A percentile compares a stretch with the other conserved stretches of the same genome.
phyloP scores from a whole-genome alignment of 106 monocot genomes.

The Dendrobium officinale region DNA sequence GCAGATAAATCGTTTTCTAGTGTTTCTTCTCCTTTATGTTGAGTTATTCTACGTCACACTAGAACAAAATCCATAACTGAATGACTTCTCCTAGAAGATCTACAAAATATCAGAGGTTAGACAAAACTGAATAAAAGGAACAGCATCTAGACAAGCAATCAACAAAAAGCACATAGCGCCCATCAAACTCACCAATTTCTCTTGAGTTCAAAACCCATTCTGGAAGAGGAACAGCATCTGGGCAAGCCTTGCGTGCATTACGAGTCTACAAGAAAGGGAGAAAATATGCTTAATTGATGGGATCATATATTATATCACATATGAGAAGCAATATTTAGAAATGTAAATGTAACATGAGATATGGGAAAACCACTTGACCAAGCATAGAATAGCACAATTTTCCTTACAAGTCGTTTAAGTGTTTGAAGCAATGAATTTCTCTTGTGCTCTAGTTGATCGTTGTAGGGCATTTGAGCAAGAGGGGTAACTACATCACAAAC shows the following conservation, averaged over 20 bases:
- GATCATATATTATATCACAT: neutral
- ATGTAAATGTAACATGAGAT: neutral
- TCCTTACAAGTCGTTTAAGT: slow-evolving; percentile 77
- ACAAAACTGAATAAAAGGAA: neutral
- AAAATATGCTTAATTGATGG: neutral
- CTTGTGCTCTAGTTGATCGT: slow-evolving; percentile 84
- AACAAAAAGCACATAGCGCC: neutral
- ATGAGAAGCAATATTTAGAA: neutral
- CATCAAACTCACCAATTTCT: slow-evolving; percentile 56
- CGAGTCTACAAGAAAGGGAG: slow-evolving; percentile 48
- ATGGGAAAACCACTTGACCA: neutral
- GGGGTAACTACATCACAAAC: slow-evolving; percentile 74
- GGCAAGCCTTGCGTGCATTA: slow-evolving; percentile 92
- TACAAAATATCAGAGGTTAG: neutral
- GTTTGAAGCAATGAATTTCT: slow-evolving; percentile 50
- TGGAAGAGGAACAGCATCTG: slow-evolving; percentile 59
- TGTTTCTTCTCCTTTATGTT: too few relatives aligned
- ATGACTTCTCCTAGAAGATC: neutral
- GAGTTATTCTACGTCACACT: neutral
- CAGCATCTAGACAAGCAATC: neutral
- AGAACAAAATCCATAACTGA: neutral
- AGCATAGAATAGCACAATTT: neutral
- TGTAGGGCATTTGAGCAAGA: slow-evolving; percentile 75
- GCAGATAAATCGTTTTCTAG: too few relatives aligned
- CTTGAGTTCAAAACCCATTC: slow-evolving; percentile 81